These are phyloP conservation scores for Wakefieldia striispora DNA, from an alignment of 768 basidiomycete species.

Conservation along the genomic window DNA sequence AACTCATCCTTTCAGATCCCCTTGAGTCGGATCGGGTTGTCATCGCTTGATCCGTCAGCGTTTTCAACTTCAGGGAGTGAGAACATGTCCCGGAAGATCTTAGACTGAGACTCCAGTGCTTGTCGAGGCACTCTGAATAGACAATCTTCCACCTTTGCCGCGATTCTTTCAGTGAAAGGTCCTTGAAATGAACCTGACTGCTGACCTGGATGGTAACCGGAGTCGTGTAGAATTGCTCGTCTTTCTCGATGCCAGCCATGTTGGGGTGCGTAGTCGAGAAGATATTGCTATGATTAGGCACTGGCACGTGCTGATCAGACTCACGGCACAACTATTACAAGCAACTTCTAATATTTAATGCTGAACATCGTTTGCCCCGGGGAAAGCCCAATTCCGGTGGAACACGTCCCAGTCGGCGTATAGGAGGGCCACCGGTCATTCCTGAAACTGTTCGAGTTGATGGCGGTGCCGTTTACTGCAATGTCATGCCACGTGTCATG, in stretches of 20 bases:
- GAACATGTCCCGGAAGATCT: constrained; percentile 27
- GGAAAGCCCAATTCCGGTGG: no score
- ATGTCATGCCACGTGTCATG: constrained; percentile 14
- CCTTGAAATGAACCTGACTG: not conserved
- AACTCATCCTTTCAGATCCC: constrained; percentile 27
- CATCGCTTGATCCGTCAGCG: constrained; percentile 19
- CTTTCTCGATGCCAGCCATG: not conserved
- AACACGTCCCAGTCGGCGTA: not conserved
- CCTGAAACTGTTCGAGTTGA: not conserved
- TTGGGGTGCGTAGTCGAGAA: no score
- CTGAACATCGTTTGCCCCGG: no score
- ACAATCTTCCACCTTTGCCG: constrained; percentile 25
- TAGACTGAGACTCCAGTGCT: constrained; percentile 23
- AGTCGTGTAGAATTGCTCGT: constrained; percentile 17
- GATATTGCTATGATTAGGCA: no score
- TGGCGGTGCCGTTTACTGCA: constrained; percentile 17
- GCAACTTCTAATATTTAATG: no score
- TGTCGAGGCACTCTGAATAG: constrained; percentile 29
- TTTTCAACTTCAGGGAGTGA: constrained; percentile 13
- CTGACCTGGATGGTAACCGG: constrained; percentile 14
- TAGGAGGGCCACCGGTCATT: no score
- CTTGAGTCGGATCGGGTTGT: constrained; percentile 23
- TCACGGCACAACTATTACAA: no score
- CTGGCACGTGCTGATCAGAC: no score
- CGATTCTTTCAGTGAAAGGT: not conserved